These are phyloP conservation scores for Scutellospora calospora DNA, from an alignment of 371 early-diverging fungal genomes.

Conservation along the genomic window DNA sequence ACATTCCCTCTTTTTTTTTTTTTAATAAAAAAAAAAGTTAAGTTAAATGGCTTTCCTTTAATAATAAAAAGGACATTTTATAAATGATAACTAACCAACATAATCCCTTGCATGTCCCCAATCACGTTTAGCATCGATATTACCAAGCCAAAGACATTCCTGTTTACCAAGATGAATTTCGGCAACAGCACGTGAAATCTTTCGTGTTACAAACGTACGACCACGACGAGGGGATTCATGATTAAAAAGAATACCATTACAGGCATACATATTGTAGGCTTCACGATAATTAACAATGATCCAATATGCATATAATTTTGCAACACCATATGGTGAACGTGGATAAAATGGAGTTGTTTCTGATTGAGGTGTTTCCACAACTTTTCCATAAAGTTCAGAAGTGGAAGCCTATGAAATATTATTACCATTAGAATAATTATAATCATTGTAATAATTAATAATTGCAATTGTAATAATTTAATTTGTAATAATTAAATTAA, in stretches of 20 bases:
- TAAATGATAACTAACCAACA: slow-evolving; percentile 55
- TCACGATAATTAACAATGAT: slow-evolving; percentile 86
- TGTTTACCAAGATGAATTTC: slow-evolving; percentile 76
- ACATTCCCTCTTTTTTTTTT: slow-evolving; percentile 73
- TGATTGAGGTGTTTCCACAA: slow-evolving; percentile 81
- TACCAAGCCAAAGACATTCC: slow-evolving; percentile 81
- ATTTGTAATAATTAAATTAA: no score
- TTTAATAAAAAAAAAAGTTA: not conserved
- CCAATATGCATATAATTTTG: slow-evolving; percentile 88
- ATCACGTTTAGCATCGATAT: slow-evolving; percentile 87
- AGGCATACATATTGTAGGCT: slow-evolving; percentile 84
- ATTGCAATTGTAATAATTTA: no score
- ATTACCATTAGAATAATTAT: not conserved
- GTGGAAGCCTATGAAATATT: slow-evolving; percentile 72
- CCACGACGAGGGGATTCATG: slow-evolving; percentile 89
- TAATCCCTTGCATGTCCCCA: slow-evolving; percentile 93
- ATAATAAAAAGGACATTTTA: not conserved
- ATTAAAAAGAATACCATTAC: slow-evolving; percentile 89
- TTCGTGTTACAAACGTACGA: slow-evolving; percentile 86
- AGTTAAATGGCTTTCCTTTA: not conserved
- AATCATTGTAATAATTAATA: not conserved
- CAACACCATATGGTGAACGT: slow-evolving; percentile 87
- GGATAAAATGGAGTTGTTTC: slow-evolving; percentile 92
- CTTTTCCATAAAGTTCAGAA: slow-evolving; percentile 86
- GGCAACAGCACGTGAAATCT: slow-evolving; percentile 86